Percentiles rank a stretch among this genome's conserved stretches.
Conservation (phyloP, 2,329 filamentous ascomycete species). For the Apiospora koreana region DNA sequence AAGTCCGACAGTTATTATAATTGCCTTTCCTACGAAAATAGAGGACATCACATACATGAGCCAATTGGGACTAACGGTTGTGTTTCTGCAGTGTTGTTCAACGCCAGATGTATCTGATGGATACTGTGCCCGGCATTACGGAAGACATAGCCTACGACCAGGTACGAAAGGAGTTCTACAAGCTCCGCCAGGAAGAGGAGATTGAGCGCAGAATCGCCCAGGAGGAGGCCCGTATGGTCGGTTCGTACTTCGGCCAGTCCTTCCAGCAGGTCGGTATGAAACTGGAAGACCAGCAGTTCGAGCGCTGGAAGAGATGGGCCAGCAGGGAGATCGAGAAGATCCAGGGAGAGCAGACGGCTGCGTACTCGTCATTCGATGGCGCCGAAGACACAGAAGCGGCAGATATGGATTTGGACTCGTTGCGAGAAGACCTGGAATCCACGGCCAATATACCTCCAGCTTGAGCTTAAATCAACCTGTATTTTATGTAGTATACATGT, state of each 20-base stretch:
- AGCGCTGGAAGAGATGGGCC: constrained; percentile 70
- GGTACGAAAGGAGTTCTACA: constrained; percentile 89
- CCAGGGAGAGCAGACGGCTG: constrained; percentile 23
- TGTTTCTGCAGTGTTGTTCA: constrained; percentile 74
- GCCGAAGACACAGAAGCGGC: neutral
- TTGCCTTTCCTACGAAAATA: neutral
- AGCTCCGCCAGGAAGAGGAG: constrained; percentile 77
- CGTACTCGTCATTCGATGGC: constrained; percentile 24
- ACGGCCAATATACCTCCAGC: neutral
- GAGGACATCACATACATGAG: neutral
- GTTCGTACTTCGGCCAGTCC: constrained; percentile 84
- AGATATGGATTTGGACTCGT: constrained; percentile 13
- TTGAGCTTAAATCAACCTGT: neutral
- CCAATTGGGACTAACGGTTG: constrained; percentile 11
- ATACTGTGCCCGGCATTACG: constrained; percentile 58
- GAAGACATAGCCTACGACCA: constrained; percentile 78
- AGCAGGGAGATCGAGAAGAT: constrained; percentile 26
- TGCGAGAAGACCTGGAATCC: constrained; percentile 12
- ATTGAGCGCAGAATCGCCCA: constrained; percentile 78
- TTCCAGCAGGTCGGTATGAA: constrained; percentile 76
- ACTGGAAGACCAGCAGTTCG: constrained; percentile 77
- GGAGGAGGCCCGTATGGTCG: constrained; percentile 84
- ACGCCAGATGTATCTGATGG: constrained; percentile 83
- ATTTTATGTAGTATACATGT: constrained; percentile 12
- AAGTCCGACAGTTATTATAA: constrained; percentile 26